Percentiles rank a stretch among this genome's conserved stretches.
phyloP scores from a whole-genome alignment of 352 stramenopile genomes.

The Albugo candida region DNA sequence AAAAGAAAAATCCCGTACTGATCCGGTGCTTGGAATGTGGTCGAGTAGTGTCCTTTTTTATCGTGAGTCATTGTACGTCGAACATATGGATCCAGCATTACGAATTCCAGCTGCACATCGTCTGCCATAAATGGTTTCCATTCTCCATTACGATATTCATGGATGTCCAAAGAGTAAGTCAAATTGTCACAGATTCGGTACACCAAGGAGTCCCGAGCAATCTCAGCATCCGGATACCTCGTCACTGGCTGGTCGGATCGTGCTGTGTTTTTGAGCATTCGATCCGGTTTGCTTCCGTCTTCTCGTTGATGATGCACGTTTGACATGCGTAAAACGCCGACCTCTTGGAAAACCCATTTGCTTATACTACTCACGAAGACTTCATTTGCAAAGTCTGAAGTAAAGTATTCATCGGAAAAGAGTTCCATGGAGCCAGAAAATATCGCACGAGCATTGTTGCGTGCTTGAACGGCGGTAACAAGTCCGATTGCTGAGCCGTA shows the following conservation, averaged over 20 bases:
- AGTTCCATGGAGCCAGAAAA: slow-evolving; percentile 75
- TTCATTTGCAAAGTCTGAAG: slow-evolving; percentile 45
- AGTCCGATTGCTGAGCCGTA: slow-evolving; percentile 63
- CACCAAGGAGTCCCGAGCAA: slow-evolving; percentile 78
- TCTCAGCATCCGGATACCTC: slow-evolving; percentile 78
- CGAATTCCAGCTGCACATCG: slow-evolving; percentile 87
- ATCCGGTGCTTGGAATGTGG: slow-evolving; percentile 79
- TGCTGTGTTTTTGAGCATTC: slow-evolving; percentile 79
- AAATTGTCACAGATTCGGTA: slow-evolving; percentile 90
- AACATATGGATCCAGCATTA: slow-evolving; percentile 88
- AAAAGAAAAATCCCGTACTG: slow-evolving; percentile 90
- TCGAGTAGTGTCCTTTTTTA: slow-evolving; percentile 48
- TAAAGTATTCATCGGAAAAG: slow-evolving; percentile 78
- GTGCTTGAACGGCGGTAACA: slow-evolving; percentile 69
- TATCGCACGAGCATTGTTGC: slow-evolving; percentile 82
- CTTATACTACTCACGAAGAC: slow-evolving; percentile 45
- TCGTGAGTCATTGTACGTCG: slow-evolving; percentile 70
- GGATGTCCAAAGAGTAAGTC: slow-evolving; percentile 79
- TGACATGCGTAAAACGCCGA: slow-evolving; percentile 68
- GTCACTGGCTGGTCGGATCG: slow-evolving; percentile 75
- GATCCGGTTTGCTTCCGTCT: slow-evolving; percentile 63
- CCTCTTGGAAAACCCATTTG: slow-evolving; percentile 79
- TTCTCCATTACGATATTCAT: slow-evolving; percentile 63
- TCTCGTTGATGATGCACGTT: slow-evolving; percentile 74
- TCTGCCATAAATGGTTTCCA: slow-evolving; percentile 62